phyloP scores from a whole-genome alignment of 192 early-diverging fungal species.

The Pecoramyces ruminantium region DNA sequence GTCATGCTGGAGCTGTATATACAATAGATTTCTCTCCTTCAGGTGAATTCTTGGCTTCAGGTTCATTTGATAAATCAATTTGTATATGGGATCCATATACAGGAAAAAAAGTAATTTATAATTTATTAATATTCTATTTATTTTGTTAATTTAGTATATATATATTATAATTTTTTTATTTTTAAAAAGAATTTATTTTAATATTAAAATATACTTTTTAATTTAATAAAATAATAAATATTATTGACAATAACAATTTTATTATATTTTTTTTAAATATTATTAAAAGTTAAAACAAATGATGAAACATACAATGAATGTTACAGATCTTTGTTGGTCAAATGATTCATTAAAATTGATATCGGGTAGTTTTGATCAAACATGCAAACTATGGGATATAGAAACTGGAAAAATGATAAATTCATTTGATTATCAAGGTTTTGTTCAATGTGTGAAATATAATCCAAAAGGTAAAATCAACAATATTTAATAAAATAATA shows the following conservation, averaged over 20 bases:
- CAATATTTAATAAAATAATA: too few species aligned
- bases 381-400: constrained; percentile 64
- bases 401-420: constrained; percentile 40
- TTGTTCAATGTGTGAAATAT: constrained; percentile 71
- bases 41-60: constrained; percentile 66
- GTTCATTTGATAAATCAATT: constrained; percentile 87
- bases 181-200: too few species aligned
- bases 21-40: constrained; percentile 70
- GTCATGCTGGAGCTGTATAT: constrained; percentile 83
- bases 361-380: constrained; percentile 65
- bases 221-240: too few species aligned
- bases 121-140: too few species aligned
- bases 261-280: too few species aligned
- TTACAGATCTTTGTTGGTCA: constrained; percentile 66
- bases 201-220: too few species aligned
- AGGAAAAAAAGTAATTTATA: constrained; percentile 40
- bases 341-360: constrained; percentile 43
- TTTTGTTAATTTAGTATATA: too few species aligned
- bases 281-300: constrained; percentile 12
- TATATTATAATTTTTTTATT: too few species aligned
- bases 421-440: constrained; percentile 55
- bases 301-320: constrained; percentile 55
- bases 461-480: constrained; percentile 43
- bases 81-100: constrained; percentile 67
- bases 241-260: too few species aligned